Conservation (phyloP, 192 early-diverging fungal species). For the Gonapodya prolifera region DNA sequence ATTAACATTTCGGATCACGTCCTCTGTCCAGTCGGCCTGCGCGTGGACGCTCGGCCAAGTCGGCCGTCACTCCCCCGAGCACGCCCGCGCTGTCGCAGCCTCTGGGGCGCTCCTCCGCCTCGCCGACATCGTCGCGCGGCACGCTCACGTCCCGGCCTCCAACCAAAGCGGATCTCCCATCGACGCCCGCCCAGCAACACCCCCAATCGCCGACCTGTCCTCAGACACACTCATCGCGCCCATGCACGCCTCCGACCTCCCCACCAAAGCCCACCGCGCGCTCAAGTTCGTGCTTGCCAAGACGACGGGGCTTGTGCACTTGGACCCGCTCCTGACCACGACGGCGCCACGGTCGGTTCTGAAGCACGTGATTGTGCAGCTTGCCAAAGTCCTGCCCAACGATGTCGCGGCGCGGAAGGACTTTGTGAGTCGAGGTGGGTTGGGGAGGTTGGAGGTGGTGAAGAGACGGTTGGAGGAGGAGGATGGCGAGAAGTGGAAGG, state of each 20-base stretch:
- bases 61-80: constrained; percentile 43
- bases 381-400: constrained; percentile 43
- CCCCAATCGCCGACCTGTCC: no score
- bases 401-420: constrained; percentile 34
- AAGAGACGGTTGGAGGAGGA: no score
- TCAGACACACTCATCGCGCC: no score
- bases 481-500: constrained; percentile 15
- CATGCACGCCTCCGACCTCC: constrained; percentile 31
- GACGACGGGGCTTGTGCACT: constrained; percentile 32
- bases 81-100: constrained; percentile 41
- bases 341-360: constrained; percentile 40
- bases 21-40: constrained; percentile 24
- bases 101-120: constrained; percentile 39
- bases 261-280: constrained; percentile 39
- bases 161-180: no score
- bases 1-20: background rate
- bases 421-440: constrained; percentile 39
- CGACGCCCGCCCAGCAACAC: no score
- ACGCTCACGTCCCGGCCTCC: no score
- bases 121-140: constrained; percentile 28
- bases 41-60: constrained; percentile 47
- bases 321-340: constrained; percentile 28
- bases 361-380: constrained; percentile 44
- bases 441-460: constrained; percentile 38
- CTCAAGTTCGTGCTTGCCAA: constrained; percentile 40